A percentile compares a stretch with the other conserved stretches of the same genome.
phyloP scores from a whole-genome alignment of 306 rosid genomes.

The Trifolium fragiferum region DNA sequence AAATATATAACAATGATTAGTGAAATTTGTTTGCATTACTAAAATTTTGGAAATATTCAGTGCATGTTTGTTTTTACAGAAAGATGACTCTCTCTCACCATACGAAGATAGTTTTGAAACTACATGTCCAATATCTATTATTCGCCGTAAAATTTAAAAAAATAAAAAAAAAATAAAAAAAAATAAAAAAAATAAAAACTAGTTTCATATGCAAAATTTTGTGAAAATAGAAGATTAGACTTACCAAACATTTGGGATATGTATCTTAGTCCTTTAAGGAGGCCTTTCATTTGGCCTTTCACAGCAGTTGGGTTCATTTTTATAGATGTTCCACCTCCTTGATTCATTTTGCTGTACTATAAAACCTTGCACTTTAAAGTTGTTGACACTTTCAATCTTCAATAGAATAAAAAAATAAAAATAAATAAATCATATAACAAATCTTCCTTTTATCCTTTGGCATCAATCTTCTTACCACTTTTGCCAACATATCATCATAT shows the following conservation, averaged over 20 bases:
- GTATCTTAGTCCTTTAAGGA: conserved; percentile 81
- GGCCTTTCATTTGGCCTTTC: conserved; percentile 64
- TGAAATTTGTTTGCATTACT: not conserved
- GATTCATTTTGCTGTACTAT: conserved; percentile 14
- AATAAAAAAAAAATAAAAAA: no score
- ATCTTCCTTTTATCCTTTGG: not conserved
- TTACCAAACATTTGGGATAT: conserved; percentile 91
- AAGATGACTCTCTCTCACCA: no score
- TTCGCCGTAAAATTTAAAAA: no score
- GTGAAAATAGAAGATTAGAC: conserved; percentile 4
- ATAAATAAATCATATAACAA: not conserved
- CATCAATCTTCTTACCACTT: not conserved
- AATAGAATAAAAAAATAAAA: not conserved
- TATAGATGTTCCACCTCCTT: conserved; percentile 29
- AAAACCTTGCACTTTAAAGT: conserved; percentile 34
- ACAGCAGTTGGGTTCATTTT: conserved; percentile 56
- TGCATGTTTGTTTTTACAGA: not conserved
- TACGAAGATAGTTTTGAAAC: no score
- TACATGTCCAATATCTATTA: no score
- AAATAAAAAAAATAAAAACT: no score
- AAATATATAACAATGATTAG: not conserved
- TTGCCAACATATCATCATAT: not conserved
- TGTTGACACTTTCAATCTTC: conserved; percentile 37
- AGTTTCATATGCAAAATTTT: not conserved
- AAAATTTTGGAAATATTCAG: not conserved